Conservation (phyloP, 495 filamentous ascomycete species). For the Pyrenopolyporus hunteri region DNA sequence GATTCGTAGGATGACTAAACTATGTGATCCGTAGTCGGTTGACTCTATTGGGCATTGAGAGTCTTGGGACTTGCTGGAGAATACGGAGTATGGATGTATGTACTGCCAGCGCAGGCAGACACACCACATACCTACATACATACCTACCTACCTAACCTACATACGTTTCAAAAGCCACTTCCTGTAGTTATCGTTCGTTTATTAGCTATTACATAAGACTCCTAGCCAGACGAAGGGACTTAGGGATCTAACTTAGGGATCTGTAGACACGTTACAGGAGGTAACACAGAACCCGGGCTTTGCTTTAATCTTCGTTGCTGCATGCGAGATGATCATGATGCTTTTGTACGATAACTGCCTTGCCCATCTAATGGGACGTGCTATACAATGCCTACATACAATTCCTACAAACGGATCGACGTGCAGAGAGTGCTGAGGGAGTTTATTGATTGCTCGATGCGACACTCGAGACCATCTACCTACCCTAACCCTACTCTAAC, state of each 20-base stretch:
- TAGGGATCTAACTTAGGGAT: neutral
- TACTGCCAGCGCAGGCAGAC: constrained; percentile 15
- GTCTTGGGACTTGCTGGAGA: too few relatives aligned
- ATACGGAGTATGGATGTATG: neutral
- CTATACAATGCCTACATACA: too few relatives aligned
- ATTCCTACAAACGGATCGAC: constrained; percentile 5
- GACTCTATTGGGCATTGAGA: too few relatives aligned
- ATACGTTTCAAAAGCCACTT: constrained; percentile 5
- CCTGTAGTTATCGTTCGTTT: too few relatives aligned
- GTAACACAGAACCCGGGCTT: constrained; percentile 25
- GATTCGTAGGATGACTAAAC: constrained; percentile 31
- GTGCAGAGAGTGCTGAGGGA: constrained; percentile 1
- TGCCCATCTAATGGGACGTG: too few relatives aligned
- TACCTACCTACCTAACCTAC: neutral
- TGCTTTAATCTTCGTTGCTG: constrained; percentile 10
- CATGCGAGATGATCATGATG: constrained; percentile 15
- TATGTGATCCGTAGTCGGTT: constrained; percentile 6
- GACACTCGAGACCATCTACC: neutral
- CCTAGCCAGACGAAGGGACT: neutral
- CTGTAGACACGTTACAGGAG: constrained; percentile 26
- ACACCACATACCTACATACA: constrained; percentile 8
- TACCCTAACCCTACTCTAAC: too few relatives aligned
- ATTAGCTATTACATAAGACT: too few relatives aligned
- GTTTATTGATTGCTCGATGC: neutral
- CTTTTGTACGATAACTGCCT: constrained; percentile 8